A percentile compares a stretch with the other conserved stretches of the same genome.
These are phyloP conservation scores for Zymoseptoria brevis DNA, from an alignment of 2,329 filamentous ascomycete genomes.

Conservation along the genomic window DNA sequence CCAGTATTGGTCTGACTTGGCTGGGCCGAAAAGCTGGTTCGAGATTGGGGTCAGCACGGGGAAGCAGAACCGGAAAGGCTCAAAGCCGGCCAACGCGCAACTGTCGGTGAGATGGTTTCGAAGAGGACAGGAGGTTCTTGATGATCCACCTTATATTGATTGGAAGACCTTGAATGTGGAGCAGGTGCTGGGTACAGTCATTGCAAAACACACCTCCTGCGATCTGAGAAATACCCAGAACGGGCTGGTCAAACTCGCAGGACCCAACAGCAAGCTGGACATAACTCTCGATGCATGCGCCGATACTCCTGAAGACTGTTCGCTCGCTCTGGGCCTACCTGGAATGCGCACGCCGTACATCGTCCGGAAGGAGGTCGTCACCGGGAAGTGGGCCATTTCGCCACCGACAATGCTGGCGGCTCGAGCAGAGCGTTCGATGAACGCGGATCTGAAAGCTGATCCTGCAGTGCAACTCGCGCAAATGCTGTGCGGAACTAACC, in stretches of 20 bases:
- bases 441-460: slow-evolving; percentile 44
- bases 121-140: slow-evolving; percentile 64
- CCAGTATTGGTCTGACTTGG: slow-evolving; percentile 77
- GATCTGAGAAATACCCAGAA: slow-evolving; percentile 61
- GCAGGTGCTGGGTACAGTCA: slow-evolving; percentile 61
- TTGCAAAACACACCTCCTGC: slow-evolving; percentile 65
- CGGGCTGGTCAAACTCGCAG: slow-evolving; percentile 44
- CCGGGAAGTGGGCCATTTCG: slow-evolving; percentile 65
- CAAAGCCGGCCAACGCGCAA: slow-evolving; percentile 26
- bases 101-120: slow-evolving; percentile 74
- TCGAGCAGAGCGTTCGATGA: slow-evolving; percentile 57
- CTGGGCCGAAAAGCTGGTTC: slow-evolving; percentile 77
- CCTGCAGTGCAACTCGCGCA: slow-evolving; percentile 4
- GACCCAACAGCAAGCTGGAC: slow-evolving; percentile 7
- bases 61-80: slow-evolving; percentile 22
- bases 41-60: slow-evolving; percentile 74
- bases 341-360: slow-evolving; percentile 48
- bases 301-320: slow-evolving; percentile 58
- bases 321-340: slow-evolving; percentile 62
- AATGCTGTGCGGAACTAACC: slow-evolving; percentile 28
- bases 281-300: slow-evolving; percentile 48
- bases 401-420: slow-evolving; percentile 41
- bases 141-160: slow-evolving; percentile 57
- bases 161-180: slow-evolving; percentile 63
- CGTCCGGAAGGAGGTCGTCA: slow-evolving; percentile 66